Base-by-base conservation (phyloP, 1,284 basidiomycete genomes). In the Peniophora sp. region DNA sequence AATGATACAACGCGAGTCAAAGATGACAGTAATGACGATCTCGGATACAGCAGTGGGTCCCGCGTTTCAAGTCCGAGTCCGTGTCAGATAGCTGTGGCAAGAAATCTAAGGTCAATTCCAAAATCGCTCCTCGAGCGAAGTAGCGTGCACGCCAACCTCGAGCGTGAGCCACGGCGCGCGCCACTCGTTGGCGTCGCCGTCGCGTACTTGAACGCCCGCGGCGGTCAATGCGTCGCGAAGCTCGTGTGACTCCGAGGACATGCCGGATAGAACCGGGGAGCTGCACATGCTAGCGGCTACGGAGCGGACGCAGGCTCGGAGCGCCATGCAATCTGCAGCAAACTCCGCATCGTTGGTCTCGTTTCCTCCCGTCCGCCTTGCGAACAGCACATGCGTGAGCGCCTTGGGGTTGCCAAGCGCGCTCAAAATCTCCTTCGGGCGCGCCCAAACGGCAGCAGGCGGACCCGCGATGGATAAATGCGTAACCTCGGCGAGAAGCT, bases 261-360 rank as follows among this genome's bases (percentile, higher is more conserved):
- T 35, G 8, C 25, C 17, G 22, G 11, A 22, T n/a, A 43, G 19
- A 16, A 23, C 32, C 3, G 36, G 12, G 50, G 50, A 16, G 48
- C 20, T 59, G 53, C 73, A 62, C 22, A 70, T 65, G 20, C 72
- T 55, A 59, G 68, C 61, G 57, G 64, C 63, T 55, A 73, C 47
- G 10, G 45, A 52, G 2, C 61, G 59, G 17, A 60, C 61, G 46
- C 51, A 53, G 8, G 47, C 51, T n/a, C 74, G 59, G 36, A 74
- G 58, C 8, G 50, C 22, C 22, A 52, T 52, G 17, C 74, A 52
- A 23, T 72, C 69, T 6, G 63, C 56, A 6, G 61, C 60, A 51
- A 75, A 74, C n/a, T 63, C 57, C 5, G 52, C 38, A 54, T 75
- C 73, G 52, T 74, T 75, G 34, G 66, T 68, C 51, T 65, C 63